Percentiles rank a stretch among this genome's conserved stretches.
These are phyloP conservation scores for Xerophyta viscosa DNA, from an alignment of 106 monocot species.

Conservation along the genomic window DNA sequence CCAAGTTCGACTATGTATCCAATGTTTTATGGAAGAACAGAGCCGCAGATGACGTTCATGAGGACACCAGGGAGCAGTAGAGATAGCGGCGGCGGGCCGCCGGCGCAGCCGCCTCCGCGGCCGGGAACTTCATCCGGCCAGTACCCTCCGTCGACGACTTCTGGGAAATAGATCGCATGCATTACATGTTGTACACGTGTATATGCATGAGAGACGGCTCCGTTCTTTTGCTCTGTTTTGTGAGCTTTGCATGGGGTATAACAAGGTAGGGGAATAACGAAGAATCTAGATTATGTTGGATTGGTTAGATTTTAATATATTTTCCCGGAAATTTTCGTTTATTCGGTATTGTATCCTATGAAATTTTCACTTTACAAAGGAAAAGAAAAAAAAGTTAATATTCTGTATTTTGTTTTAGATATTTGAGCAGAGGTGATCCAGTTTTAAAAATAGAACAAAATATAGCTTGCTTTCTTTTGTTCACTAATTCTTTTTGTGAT, in stretches of 20 bases:
- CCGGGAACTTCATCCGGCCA: neutral
- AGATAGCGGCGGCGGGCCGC: neutral
- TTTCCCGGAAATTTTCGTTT: neutral
- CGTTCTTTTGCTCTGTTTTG: neutral
- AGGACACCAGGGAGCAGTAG: neutral
- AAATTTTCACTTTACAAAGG: neutral
- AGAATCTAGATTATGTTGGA: no score
- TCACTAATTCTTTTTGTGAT: no score
- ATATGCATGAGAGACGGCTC: no score
- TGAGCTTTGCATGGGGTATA: no score
- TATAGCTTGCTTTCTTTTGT: no score
- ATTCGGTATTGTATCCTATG: neutral
- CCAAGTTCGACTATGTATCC: constrained; percentile 1
- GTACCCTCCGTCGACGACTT: neutral
- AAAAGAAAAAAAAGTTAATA: neutral
- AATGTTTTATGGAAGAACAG: constrained; percentile 1
- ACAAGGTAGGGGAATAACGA: no score
- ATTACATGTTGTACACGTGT: neutral
- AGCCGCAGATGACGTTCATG: constrained; percentile 1
- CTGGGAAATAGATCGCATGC: neutral
- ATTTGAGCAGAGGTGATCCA: no score
- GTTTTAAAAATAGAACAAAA: no score
- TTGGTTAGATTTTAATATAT: no score
- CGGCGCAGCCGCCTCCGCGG: neutral
- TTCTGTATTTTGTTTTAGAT: no score